Evolutionary conservation across 345 rosid species (phyloP), one percentile per base, ranked within the genome.

Genomic region (Moringa oleifera): DNA sequence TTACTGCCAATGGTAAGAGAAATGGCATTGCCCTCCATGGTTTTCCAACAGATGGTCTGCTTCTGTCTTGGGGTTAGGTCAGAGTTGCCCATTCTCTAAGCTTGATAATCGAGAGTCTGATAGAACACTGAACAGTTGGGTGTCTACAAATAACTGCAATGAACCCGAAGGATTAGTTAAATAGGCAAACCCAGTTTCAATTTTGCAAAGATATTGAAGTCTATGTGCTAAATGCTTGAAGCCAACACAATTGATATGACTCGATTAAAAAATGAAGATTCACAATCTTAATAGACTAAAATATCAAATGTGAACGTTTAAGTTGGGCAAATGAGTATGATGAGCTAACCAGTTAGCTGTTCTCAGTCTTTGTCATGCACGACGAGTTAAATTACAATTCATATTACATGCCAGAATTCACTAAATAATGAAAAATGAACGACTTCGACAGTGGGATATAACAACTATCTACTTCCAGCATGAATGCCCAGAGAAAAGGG

Each of bases 81-180:
- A 92, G 75, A 61, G 62, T 51, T 66, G 68, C 51, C 77, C 78
- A 6, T 80, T 74, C 79, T 92, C 98, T 46, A 83, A 84, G 79
- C 83, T 92, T 22, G 95, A 76, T 67, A 92, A 67, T 0, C 87
- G 82, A 25, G 81, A 79, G 64, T 87, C 98, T 13, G 93, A 89
- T 57, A 84, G 79, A 63, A 81, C 82, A 20, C 76, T 73, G 76
- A 92, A 89, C 63, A 89, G 80, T 55, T 89, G 98, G 16, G 96
- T 92, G 74, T 89, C 98, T 56, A 85, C 89, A 6, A 89, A 66
- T 56, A 75, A 71, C 98, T 92, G 86, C 82, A 82, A 58, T 71
- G 63, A 33, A 21, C 61, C n/a, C n/a, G n/a, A n/a, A n/a, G n/a
- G n/a, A n/a, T n/a, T n/a, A n/a, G n/a, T n/a, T n/a, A n/a, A n/a